Evolutionary conservation across 2,329 filamentous ascomycete genomes (phyloP).

Genomic region (Sarocladium strictum): DNA sequence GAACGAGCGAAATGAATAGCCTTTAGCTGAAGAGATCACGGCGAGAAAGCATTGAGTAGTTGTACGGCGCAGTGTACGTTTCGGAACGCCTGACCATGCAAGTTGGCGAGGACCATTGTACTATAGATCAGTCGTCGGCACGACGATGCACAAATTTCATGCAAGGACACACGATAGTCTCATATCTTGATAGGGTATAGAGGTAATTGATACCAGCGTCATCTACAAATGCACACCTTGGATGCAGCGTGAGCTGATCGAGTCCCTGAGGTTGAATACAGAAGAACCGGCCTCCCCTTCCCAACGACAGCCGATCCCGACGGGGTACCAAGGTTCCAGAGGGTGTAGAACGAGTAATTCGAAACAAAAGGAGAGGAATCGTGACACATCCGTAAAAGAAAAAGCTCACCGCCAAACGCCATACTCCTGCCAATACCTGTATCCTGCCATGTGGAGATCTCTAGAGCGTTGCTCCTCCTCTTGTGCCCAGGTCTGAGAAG

Average conservation of each 20-base stretch:
- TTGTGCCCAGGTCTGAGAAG: not conserved
- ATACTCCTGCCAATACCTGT: slow-evolving; percentile 22
- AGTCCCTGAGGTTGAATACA: no score
- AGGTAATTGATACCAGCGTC: not conserved
- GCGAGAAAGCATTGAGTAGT: no score
- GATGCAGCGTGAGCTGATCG: slow-evolving; percentile 1
- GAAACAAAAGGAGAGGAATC: not conserved
- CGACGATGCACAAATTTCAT: not conserved
- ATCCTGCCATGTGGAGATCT: not conserved
- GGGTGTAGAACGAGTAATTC: no score
- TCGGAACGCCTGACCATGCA: not conserved
- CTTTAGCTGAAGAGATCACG: no score
- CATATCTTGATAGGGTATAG: slow-evolving; percentile 2
- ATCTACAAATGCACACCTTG: not conserved
- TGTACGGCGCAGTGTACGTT: no score
- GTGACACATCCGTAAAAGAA: not conserved
- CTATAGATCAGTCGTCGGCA: not conserved
- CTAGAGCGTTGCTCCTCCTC: slow-evolving; percentile 4
- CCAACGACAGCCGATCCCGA: not conserved
- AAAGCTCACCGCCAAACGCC: slow-evolving; percentile 13
- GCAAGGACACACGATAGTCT: not conserved
- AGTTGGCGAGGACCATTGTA: not conserved
- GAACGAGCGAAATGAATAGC: no score
- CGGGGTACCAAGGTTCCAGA: not conserved
- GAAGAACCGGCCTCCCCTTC: not conserved